A percentile compares a stretch with the other conserved stretches of the same genome.
These are phyloP conservation scores for Smittium mucronatum DNA, from an alignment of 371 early-diverging fungal species.

Conservation along the genomic window DNA sequence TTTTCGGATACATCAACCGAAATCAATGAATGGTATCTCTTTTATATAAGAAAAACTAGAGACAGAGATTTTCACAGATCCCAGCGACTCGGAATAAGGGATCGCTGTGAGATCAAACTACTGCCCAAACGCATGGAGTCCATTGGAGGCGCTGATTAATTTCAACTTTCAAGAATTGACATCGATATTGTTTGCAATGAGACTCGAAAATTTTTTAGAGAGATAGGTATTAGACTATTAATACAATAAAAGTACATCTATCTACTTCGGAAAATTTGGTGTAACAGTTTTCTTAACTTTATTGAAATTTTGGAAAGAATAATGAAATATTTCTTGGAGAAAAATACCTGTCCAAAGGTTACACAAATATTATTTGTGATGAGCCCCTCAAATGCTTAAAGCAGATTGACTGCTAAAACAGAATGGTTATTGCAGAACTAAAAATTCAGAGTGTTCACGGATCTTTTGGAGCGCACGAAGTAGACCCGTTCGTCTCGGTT, in stretches of 20 bases:
- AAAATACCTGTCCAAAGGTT: background rate
- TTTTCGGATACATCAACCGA: background rate
- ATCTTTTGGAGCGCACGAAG: background rate
- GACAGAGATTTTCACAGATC: background rate
- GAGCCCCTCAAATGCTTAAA: background rate
- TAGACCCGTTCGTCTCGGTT: background rate
- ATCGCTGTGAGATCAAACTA: background rate
- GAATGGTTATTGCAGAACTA: background rate
- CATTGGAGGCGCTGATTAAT: background rate
- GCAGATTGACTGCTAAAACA: background rate
- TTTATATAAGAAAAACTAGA: background rate
- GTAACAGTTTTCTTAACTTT: background rate
- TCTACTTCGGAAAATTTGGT: background rate
- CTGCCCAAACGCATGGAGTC: background rate
- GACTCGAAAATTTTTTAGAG: background rate
- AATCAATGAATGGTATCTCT: background rate
- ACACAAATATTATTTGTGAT: background rate
- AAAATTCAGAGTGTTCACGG: background rate
- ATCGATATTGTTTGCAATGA: background rate
- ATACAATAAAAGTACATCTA: background rate
- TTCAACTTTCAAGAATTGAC: background rate
- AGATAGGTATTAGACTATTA: background rate
- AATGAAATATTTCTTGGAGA: background rate
- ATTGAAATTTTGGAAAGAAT: background rate
- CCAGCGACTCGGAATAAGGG: background rate